These are phyloP conservation scores for Penicillium silybi DNA, from an alignment of 495 filamentous ascomycete species.

Conservation along the genomic window DNA sequence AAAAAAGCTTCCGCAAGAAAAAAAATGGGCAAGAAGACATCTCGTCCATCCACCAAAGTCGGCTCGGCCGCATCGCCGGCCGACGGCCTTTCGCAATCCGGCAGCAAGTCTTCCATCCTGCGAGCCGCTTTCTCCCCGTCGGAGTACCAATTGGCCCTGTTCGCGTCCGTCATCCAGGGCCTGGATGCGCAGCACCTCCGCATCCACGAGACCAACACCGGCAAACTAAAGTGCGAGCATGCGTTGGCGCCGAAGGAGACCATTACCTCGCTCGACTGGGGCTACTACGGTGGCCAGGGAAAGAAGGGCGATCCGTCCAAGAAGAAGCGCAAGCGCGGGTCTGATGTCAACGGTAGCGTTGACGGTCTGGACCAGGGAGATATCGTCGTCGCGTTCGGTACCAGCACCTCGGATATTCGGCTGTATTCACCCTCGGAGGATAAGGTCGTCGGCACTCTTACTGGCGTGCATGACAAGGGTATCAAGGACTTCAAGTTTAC, in stretches of 20 bases:
- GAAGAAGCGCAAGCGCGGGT: conserved; percentile 55
- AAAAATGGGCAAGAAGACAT: conserved; percentile 51
- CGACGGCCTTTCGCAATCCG: conserved; percentile 31
- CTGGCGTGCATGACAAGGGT: conserved; percentile 49
- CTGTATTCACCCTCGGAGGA: conserved; percentile 53
- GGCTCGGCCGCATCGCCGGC: conserved; percentile 46
- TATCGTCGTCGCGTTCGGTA: conserved; percentile 52
- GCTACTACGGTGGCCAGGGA: conserved; percentile 37
- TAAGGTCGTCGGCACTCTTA: conserved; percentile 46
- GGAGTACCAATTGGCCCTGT: conserved; percentile 53
- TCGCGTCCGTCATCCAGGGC: conserved; percentile 57
- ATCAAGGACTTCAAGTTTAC: conserved; percentile 58
- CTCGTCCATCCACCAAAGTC: conserved; percentile 43
- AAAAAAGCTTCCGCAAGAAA: conserved; percentile 14
- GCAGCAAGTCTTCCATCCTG: conserved; percentile 48
- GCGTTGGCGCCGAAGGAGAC: conserved; percentile 46
- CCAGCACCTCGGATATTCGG: conserved; percentile 49
- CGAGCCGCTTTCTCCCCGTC: conserved; percentile 54
- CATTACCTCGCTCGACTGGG: conserved; percentile 58
- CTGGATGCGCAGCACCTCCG: conserved; percentile 57
- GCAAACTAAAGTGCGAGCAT: conserved; percentile 55
- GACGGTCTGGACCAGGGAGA: conserved; percentile 37
- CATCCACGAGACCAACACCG: conserved; percentile 56
- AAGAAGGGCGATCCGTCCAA: conserved; percentile 41
- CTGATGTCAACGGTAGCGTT: conserved; percentile 39